phyloP scores from a whole-genome alignment of 192 early-diverging fungal species.

The Rhizophagus clarus region DNA sequence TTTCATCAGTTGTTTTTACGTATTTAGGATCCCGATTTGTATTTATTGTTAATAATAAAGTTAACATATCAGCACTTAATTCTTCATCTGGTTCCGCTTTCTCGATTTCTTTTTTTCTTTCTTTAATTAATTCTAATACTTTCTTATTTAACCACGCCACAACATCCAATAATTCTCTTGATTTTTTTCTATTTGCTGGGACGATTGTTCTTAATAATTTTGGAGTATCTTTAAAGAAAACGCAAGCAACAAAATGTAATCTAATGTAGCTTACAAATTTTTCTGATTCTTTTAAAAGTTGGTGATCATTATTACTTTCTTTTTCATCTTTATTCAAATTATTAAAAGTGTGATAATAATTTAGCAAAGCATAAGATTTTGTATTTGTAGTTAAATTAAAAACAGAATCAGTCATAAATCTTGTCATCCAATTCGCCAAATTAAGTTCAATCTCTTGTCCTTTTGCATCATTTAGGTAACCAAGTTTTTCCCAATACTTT shows the following conservation, averaged over 20 bases:
- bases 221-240: conserved; percentile 15
- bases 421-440: not conserved
- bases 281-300: not conserved
- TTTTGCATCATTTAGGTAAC: not conserved
- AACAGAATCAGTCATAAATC: not conserved
- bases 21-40: not conserved
- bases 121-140: conserved; percentile 4
- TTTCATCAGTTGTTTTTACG: not conserved
- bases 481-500: not conserved
- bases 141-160: not conserved
- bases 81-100: not conserved
- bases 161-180: not conserved
- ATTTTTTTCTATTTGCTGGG: not conserved
- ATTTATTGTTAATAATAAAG: conserved; percentile 12
- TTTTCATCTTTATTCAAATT: not conserved
- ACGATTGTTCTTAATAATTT: not conserved
- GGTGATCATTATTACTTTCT: not conserved
- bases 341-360: not conserved
- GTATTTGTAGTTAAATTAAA: not conserved
- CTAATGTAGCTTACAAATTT: not conserved
- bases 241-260: not conserved
- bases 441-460: not conserved
- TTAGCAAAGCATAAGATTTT: not conserved
- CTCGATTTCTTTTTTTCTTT: conserved; percentile 17
- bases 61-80: conserved; percentile 6